Evolutionary conservation across 2,329 filamentous ascomycete genomes (phyloP).

Genomic region (Pestalotiopsis sp.): DNA sequence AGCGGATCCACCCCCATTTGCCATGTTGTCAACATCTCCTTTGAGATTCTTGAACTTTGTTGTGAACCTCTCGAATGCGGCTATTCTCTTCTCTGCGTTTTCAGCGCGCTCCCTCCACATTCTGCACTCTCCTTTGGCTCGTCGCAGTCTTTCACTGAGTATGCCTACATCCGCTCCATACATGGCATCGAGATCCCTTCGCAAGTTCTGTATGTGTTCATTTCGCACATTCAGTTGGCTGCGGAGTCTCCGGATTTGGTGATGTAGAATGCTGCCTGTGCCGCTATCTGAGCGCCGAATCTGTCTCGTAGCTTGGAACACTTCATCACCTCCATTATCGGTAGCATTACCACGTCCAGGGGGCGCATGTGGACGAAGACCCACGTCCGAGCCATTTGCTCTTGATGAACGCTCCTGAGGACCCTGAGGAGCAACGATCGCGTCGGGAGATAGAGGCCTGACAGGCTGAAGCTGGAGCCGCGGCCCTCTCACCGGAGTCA

Average conservation of each 20-base stretch:
- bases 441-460: conserved; percentile 35
- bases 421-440: conserved; percentile 38
- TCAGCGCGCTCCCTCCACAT: conserved; percentile 59
- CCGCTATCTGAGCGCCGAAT: conserved; percentile 16
- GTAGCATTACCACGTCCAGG: neutral
- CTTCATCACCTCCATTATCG: neutral
- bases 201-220: conserved; percentile 48
- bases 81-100: conserved; percentile 54
- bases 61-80: conserved; percentile 47
- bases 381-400: neutral
- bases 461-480: conserved; percentile 17
- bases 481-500: conserved; percentile 16
- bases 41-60: conserved; percentile 28
- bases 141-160: conserved; percentile 50
- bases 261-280: conserved; percentile 40
- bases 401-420: conserved; percentile 10
- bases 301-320: neutral
- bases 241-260: conserved; percentile 52
- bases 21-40: neutral
- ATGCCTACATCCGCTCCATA: conserved; percentile 44
- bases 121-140: conserved; percentile 40
- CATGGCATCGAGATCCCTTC: conserved; percentile 46
- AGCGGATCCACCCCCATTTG: neutral
- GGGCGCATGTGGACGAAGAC: neutral
- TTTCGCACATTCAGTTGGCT: conserved; percentile 44